Evolutionary conservation across 139 green algal genomes (phyloP).

Genomic region (Pedinophyceae sp.): DNA sequence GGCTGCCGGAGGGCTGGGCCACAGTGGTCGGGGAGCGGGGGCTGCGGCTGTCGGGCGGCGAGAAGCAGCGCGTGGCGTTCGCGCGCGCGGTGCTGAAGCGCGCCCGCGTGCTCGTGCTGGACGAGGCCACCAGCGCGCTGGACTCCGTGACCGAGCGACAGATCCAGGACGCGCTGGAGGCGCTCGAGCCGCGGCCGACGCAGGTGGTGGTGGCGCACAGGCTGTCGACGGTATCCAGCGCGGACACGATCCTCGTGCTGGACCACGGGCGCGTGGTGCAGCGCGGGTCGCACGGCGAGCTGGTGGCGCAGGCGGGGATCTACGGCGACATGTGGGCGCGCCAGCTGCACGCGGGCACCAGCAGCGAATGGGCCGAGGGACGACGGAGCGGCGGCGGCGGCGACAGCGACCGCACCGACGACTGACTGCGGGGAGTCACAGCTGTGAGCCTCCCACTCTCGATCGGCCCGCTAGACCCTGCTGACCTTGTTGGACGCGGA

Average conservation of each 20-base stretch:
- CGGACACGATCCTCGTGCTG: constrained; percentile 22
- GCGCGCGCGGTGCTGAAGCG: constrained; percentile 7
- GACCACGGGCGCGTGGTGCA: constrained; percentile 20
- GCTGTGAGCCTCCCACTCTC: no score
- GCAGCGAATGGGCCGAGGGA: no score
- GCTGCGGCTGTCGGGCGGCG: constrained; percentile 18
- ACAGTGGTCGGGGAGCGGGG: constrained; percentile 39
- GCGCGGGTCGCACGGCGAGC: constrained; percentile 16
- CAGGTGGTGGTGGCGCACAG: constrained; percentile 24
- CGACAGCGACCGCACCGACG: no score
- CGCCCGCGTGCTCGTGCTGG: constrained; percentile 7
- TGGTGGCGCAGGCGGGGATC: constrained; percentile 1
- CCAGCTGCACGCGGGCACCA: no score
- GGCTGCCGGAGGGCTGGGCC: constrained; percentile 45
- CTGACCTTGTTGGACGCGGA: no score
- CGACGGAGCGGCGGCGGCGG: no score
- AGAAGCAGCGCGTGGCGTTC: constrained; percentile 7
- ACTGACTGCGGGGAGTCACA: no score
- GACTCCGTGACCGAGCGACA: constrained; percentile 3
- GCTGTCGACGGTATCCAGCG: constrained; percentile 19
- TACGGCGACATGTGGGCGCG: no score
- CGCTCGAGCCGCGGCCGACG: constrained; percentile 14
- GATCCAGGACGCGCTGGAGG: constrained; percentile 12
- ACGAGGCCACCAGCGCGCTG: constrained; percentile 12
- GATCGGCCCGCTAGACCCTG: no score